A percentile compares a stretch with the other conserved stretches of the same genome.
These are phyloP conservation scores for Tetrastigma voinierianum DNA, from an alignment of 164 flowering plant genomes.

Conservation along the genomic window DNA sequence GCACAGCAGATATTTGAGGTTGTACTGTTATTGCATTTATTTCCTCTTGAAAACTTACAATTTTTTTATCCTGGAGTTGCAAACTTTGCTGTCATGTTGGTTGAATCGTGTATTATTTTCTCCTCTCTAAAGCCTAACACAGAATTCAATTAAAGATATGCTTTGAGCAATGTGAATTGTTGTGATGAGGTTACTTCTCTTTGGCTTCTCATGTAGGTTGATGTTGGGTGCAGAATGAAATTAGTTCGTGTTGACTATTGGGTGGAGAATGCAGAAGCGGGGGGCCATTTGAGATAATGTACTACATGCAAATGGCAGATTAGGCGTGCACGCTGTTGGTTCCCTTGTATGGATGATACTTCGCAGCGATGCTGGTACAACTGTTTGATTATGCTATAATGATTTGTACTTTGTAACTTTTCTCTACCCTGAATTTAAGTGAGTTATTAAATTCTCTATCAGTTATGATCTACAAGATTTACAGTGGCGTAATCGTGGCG, in stretches of 20 bases:
- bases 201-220: conserved; percentile 55
- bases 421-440: background rate
- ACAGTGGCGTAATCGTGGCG: conserved; percentile 90
- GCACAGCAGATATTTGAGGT: too few relatives aligned
- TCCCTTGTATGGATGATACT: conserved; percentile 82
- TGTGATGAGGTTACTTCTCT: conserved; percentile 17
- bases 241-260: conserved; percentile 66
- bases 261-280: too few relatives aligned
- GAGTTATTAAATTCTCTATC: conserved; percentile 18
- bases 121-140: too few relatives aligned
- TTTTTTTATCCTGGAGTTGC: too few relatives aligned
- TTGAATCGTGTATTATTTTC: too few relatives aligned
- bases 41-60: too few relatives aligned
- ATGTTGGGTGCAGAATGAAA: conserved; percentile 83
- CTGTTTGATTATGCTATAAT: too few relatives aligned
- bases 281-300: conserved; percentile 71
- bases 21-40: too few relatives aligned
- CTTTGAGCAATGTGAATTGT: too few relatives aligned
- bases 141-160: too few relatives aligned
- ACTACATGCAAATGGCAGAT: conserved; percentile 84
- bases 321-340: conserved; percentile 96
- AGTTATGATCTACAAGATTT: conserved; percentile 94
- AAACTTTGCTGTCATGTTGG: too few relatives aligned
- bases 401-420: background rate
- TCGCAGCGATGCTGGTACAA: conserved; percentile 79